A percentile compares a stretch with the other conserved stretches of the same genome.
phyloP scores from a whole-genome alignment of 2,329 filamentous ascomycete genomes.

The Penicillium thymicola region DNA sequence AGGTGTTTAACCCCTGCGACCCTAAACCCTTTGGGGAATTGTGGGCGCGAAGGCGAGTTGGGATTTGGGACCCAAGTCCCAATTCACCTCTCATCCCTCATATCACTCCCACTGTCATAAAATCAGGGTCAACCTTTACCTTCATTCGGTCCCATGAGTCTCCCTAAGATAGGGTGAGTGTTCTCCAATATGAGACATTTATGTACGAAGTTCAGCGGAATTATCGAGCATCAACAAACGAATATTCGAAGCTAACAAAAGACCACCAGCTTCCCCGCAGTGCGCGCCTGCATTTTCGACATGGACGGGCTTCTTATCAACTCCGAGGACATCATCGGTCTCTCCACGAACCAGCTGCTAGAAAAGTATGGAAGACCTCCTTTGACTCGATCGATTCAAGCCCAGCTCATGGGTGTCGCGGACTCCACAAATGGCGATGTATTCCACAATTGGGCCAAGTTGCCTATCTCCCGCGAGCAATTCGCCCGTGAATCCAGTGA shows the following conservation, averaged over 20 bases:
- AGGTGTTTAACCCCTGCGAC: background rate
- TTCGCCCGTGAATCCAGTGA: conserved; percentile 32
- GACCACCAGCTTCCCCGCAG: conserved; percentile 20
- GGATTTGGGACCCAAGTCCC: background rate
- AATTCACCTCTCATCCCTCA: background rate
- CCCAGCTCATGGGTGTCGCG: conserved; percentile 25
- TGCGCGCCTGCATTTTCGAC: conserved; percentile 37
- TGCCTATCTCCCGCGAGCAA: conserved; percentile 28
- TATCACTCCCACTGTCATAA: background rate
- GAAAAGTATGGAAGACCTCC: conserved; percentile 19
- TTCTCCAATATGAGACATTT: background rate
- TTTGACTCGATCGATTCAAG: conserved; percentile 16
- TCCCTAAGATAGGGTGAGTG: background rate
- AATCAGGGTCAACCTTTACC: background rate
- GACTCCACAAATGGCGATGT: conserved; percentile 25
- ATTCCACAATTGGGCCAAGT: conserved; percentile 34
- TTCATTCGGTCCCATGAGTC: background rate
- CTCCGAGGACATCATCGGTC: conserved; percentile 33
- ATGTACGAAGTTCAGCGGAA: background rate
- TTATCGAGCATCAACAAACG: background rate
- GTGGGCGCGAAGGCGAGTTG: background rate
- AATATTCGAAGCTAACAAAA: conserved; percentile 10
- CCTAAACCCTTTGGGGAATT: background rate
- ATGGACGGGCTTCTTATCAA: conserved; percentile 36
- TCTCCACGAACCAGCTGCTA: conserved; percentile 18